phyloP scores from a whole-genome alignment of 2,329 filamentous ascomycete genomes.

The Tympanopsis confertula region DNA sequence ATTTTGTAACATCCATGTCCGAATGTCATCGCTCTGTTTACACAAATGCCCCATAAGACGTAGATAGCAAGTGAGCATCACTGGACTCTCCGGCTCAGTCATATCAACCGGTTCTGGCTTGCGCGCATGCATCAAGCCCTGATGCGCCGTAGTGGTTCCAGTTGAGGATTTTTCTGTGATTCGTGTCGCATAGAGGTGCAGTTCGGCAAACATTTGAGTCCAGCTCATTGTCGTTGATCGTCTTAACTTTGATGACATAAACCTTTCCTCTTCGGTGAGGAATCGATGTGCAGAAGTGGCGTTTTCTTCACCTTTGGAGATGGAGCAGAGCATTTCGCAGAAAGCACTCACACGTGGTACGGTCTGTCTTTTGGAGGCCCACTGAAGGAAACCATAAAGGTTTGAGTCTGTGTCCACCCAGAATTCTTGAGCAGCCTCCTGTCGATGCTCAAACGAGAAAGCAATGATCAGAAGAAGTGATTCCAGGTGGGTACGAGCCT shows the following conservation, averaged over 20 bases:
- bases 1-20: slow-evolving; percentile 42
- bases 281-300: slow-evolving; percentile 49
- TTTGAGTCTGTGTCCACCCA: slow-evolving; percentile 54
- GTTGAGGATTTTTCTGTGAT: slow-evolving; percentile 37
- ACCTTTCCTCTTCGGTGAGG: slow-evolving; percentile 43
- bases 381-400: slow-evolving; percentile 55
- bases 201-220: slow-evolving; percentile 51
- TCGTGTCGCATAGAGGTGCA: slow-evolving; percentile 45
- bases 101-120: slow-evolving; percentile 33
- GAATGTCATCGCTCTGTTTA: slow-evolving; percentile 36
- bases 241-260: slow-evolving; percentile 38
- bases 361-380: slow-evolving; percentile 52
- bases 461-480: slow-evolving; percentile 51
- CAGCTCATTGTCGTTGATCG: slow-evolving; percentile 50
- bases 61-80: slow-evolving; percentile 57
- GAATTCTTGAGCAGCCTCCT: slow-evolving; percentile 47
- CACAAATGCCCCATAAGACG: slow-evolving; percentile 48
- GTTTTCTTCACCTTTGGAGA: slow-evolving; percentile 45
- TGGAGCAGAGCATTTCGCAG: slow-evolving; percentile 50
- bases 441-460: slow-evolving; percentile 47
- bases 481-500: slow-evolving; percentile 35
- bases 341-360: slow-evolving; percentile 57
- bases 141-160: slow-evolving; percentile 20
- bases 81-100: slow-evolving; percentile 49
- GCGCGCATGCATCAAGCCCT: slow-evolving; percentile 21